Evolutionary conservation across 371 early-diverging fungal species (phyloP).

Genomic region (Racocetra persica): DNA sequence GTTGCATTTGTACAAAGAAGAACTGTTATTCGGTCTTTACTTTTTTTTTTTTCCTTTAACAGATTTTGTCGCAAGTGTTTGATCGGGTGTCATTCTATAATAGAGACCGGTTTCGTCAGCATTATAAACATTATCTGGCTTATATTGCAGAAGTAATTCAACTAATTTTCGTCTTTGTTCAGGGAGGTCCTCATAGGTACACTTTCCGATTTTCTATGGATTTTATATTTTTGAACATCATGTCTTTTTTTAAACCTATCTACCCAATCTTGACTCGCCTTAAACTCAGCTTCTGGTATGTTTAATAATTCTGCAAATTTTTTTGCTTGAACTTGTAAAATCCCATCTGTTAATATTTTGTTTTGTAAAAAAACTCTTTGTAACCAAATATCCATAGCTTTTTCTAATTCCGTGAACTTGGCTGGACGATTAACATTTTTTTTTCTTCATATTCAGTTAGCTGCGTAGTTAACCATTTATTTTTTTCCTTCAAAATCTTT

Average conservation of each 20-base stretch:
- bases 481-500: too few relatives aligned
- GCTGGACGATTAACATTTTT: too few relatives aligned
- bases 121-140: neutral
- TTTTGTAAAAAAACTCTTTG: too few relatives aligned
- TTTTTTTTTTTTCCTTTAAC: neutral
- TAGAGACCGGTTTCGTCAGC: neutral
- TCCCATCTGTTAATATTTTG: neutral
- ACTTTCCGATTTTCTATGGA: too few relatives aligned
- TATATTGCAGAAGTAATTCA: neutral
- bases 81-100: neutral
- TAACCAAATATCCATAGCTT: too few relatives aligned
- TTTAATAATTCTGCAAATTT: slow-evolving; percentile 22
- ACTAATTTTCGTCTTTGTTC: too few relatives aligned
- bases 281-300: slow-evolving; percentile 43
- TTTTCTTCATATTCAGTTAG: too few relatives aligned
- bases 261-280: slow-evolving; percentile 51
- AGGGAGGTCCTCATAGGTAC: too few relatives aligned
- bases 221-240: neutral
- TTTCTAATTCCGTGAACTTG: too few relatives aligned
- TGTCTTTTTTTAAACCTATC: slow-evolving; percentile 51
- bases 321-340: slow-evolving; percentile 36
- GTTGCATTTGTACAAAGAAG: neutral
- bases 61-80: neutral
- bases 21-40: neutral
- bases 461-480: too few relatives aligned